Percentiles rank a stretch among this genome's conserved stretches.
Conservation (phyloP, 2,329 filamentous ascomycete genomes). For the Magnaporthales sp. region DNA sequence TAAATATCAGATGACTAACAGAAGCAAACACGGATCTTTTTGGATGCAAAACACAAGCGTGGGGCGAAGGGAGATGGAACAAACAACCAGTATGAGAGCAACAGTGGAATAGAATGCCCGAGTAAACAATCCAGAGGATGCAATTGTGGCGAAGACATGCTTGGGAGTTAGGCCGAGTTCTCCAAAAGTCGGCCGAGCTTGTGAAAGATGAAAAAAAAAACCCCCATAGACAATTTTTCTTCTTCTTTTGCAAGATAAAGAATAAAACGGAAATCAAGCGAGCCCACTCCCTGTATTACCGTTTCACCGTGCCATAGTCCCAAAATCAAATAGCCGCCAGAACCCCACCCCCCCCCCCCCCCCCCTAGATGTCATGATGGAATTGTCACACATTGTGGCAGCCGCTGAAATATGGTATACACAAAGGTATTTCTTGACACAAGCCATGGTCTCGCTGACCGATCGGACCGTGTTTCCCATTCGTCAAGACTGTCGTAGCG, state of each 20-base stretch:
- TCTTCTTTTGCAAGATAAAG: neutral
- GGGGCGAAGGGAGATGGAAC: neutral
- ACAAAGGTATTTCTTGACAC: neutral
- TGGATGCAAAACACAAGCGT: neutral
- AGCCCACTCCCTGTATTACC: neutral
- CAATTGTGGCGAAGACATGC: neutral
- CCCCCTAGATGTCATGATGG: no score
- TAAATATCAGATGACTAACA: neutral
- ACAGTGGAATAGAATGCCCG: neutral
- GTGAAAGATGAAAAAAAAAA: neutral
- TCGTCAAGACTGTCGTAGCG: neutral
- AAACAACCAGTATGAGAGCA: neutral
- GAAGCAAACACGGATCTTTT: neutral
- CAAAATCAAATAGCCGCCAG: neutral
- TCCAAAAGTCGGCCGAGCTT: neutral
- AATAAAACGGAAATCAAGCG: neutral
- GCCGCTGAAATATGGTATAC: neutral
- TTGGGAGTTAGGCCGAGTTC: neutral
- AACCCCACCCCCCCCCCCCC: no score
- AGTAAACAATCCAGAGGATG: neutral
- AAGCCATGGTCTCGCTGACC: neutral
- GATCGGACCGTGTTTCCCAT: neutral
- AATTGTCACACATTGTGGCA: neutral
- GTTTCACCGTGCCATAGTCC: neutral
- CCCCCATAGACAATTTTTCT: neutral